A percentile compares a stretch with the other conserved stretches of the same genome.
These are phyloP conservation scores for Vachellia collinsii DNA, from an alignment of 306 rosid species.

Conservation along the genomic window DNA sequence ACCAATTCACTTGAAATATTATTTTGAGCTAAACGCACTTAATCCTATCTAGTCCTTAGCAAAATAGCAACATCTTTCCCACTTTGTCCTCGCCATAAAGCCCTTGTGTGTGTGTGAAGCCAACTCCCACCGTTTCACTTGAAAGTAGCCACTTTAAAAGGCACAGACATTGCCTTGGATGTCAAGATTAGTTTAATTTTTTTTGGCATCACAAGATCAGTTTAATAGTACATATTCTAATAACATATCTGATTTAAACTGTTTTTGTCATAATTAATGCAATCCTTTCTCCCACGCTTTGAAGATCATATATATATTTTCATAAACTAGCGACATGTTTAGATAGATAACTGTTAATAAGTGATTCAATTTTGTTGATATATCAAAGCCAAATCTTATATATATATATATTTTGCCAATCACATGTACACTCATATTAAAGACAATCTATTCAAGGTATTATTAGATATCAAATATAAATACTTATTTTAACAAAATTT, in stretches of 20 bases:
- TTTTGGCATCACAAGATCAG: not conserved
- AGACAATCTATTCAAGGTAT: too few species aligned
- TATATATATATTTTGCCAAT: not conserved
- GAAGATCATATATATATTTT: not conserved
- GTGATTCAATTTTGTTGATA: not conserved
- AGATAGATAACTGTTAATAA: not conserved
- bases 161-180: not conserved
- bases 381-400: not conserved
- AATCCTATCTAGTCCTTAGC: not conserved
- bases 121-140: not conserved
- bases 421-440: too few species aligned
- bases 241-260: not conserved
- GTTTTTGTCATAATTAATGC: not conserved
- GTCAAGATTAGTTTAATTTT: not conserved
- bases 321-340: not conserved
- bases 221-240: not conserved
- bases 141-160: not conserved
- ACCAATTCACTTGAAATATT: not conserved
- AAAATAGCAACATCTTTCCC: not conserved
- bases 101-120: not conserved
- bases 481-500: too few species aligned
- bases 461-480: too few species aligned
- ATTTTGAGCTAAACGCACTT: not conserved
- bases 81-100: too few species aligned
- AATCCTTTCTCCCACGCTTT: not conserved